Conservation (phyloP, 306 rosid genomes). For the Vicia sativa region DNA sequence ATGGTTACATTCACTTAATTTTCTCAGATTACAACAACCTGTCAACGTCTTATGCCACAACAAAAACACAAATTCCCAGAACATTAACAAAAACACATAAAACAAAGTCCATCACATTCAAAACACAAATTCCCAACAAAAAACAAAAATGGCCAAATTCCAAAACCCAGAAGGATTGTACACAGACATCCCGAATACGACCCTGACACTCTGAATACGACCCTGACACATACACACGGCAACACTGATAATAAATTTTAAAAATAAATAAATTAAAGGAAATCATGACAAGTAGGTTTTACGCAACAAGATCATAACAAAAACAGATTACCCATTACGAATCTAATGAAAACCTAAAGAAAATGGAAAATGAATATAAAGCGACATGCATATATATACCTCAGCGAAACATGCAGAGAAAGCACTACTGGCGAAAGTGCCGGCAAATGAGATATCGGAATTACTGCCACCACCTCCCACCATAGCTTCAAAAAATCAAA, state of each 20-base stretch:
- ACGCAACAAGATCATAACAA: constrained; percentile 24
- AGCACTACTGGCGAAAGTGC: constrained; percentile 69
- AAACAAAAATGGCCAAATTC: not conserved
- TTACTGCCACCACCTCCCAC: constrained; percentile 62
- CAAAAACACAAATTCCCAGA: not conserved
- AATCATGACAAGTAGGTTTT: too few species aligned
- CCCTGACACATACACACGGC: too few species aligned
- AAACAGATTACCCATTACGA: not conserved
- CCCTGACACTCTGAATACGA: too few species aligned
- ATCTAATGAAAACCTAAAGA: constrained; percentile 11
- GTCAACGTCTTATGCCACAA: too few species aligned
- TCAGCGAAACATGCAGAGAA: constrained; percentile 81
- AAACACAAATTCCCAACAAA: not conserved
- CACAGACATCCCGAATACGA: not conserved
- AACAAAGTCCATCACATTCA: constrained; percentile 1
- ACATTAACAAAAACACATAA: not conserved
- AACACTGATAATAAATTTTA: too few species aligned
- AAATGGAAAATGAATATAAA: not conserved
- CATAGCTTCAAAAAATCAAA: constrained; percentile 43
- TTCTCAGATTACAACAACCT: too few species aligned
- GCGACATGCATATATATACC: constrained; percentile 42
- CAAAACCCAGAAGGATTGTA: not conserved
- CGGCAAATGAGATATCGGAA: constrained; percentile 72
- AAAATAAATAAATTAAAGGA: too few species aligned
- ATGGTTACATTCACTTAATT: too few species aligned